These are phyloP conservation scores for Zygosaccharomyces sapae DNA, from an alignment of 1,139 yeast genomes.

Conservation along the genomic window DNA sequence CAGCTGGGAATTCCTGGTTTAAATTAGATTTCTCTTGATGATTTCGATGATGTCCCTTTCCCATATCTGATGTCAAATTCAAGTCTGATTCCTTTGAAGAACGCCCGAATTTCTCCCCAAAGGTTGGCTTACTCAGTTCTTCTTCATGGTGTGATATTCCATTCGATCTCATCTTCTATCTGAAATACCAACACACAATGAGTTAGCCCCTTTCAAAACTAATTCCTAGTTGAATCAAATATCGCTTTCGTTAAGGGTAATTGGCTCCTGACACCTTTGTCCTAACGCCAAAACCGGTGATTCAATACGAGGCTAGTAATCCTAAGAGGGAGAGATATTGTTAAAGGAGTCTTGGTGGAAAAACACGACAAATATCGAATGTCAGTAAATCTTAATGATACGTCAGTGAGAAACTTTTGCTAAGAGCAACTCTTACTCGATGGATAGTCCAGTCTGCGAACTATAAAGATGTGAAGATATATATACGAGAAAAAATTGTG, in stretches of 20 bases:
- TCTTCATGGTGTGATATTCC: neutral
- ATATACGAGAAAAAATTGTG: too few relatives aligned
- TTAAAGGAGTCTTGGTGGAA: too few relatives aligned
- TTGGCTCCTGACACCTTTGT: neutral
- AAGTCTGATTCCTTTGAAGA: neutral
- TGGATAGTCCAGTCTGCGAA: too few relatives aligned
- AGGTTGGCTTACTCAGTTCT: neutral
- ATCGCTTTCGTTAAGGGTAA: neutral
- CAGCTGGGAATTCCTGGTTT: constrained; percentile 25
- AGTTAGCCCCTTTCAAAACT: neutral
- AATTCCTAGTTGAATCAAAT: neutral
- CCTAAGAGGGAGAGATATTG: too few relatives aligned
- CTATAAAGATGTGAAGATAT: too few relatives aligned
- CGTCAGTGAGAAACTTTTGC: too few relatives aligned
- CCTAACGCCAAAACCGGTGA: neutral
- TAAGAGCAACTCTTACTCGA: too few relatives aligned
- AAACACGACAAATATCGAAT: too few relatives aligned
- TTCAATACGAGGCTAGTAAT: neutral
- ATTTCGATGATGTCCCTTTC: neutral
- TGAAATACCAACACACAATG: neutral
- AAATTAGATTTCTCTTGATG: constrained; percentile 9
- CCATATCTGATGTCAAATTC: neutral
- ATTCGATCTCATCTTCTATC: neutral
- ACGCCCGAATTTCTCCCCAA: neutral
- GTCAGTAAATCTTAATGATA: too few relatives aligned